Base-by-base conservation (phyloP, 169 alveolate species). In the Eimeria falciformis region DNA sequence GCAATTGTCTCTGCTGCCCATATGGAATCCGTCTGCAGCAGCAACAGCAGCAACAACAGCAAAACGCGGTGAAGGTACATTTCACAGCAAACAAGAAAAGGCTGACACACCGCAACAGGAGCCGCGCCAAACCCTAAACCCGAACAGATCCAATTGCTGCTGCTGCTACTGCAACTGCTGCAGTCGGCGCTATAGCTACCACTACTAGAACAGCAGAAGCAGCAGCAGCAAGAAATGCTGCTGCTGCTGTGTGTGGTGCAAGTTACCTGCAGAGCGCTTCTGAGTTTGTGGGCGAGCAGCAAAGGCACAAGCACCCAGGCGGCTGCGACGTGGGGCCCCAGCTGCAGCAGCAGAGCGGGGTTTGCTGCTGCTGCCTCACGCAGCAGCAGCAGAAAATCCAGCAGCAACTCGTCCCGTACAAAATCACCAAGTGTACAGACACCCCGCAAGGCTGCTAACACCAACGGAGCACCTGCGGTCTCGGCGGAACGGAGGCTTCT, bases 251-350 rank as follows among this genome's bases (percentile, higher is more conserved):
- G 37, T 3, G 40, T 33, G 23, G 1, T 5, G 58, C n/a, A 3
- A 11, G 62, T 33, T 33, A 77, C 86, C 86, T 77, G 86, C 45
- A 77, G 45, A 46, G 86, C 37, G 43, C 47, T 77, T 12, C 86
- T 45, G 29, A 77, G 66, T 25, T 77, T 77, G 43, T 53, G 68
- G 2, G 86, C 86, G 33, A 77, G 86, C 86, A 77, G 86, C 69
- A 77, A 25, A 23, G 86, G 86, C 86, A 77, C 86, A 12, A 77
- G 68, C 58, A 77, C 86, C 86, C 86, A 77, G 25, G 86, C 68
- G 25, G 46, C 86, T 23, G 86, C 86, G 37, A 68, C 66, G 21
- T 65, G 69, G 5, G 86, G 86, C 18, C 86, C 86, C 18, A 77
- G 23, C 47, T 77, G 86, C 68, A 77, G 69, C 17, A 77, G 86